A percentile compares a stretch with the other conserved stretches of the same genome.
These are phyloP conservation scores for Naganishia cerealis DNA, from an alignment of 1,284 basidiomycete species.

Conservation along the genomic window DNA sequence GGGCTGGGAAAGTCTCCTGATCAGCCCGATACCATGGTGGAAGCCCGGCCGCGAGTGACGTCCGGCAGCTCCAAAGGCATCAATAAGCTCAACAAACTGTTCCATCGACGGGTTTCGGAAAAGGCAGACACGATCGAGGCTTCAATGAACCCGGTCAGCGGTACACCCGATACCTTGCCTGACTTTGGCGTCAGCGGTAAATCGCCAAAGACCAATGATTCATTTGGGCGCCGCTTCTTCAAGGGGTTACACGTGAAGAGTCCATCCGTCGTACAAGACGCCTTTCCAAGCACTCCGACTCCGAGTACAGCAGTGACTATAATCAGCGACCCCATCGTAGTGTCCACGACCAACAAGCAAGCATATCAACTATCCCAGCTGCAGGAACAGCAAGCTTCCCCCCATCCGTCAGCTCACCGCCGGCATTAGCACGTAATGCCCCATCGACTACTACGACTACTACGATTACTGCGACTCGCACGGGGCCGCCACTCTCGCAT, in stretches of 20 bases:
- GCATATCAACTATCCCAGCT: conserved; percentile 18
- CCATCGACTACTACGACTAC: not conserved
- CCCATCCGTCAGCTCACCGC: conserved; percentile 7
- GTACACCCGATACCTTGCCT: not conserved
- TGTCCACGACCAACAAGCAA: conserved; percentile 22
- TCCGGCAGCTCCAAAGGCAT: conserved; percentile 39
- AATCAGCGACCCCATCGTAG: conserved; percentile 17
- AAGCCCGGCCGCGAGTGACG: conserved; percentile 25
- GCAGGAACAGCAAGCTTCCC: conserved; percentile 22
- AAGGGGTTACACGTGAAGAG: conserved; percentile 25
- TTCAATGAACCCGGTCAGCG: not conserved
- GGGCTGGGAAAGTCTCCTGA: conserved; percentile 9
- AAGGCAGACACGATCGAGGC: conserved; percentile 12
- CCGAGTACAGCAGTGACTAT: not conserved
- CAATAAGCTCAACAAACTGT: conserved; percentile 37
- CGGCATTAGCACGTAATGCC: not conserved
- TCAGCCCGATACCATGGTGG: not conserved
- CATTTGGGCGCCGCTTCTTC: conserved; percentile 32
- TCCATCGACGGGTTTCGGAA: conserved; percentile 33
- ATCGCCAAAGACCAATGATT: conserved; percentile 19
- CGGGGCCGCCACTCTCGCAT: conserved; percentile 6
- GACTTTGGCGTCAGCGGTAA: conserved; percentile 1
- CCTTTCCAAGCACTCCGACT: not conserved
- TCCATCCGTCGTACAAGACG: conserved; percentile 4
- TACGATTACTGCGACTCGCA: not conserved